Evolutionary conservation across 306 rosid genomes (phyloP).

Genomic region (Gleditsia sinensis): DNA sequence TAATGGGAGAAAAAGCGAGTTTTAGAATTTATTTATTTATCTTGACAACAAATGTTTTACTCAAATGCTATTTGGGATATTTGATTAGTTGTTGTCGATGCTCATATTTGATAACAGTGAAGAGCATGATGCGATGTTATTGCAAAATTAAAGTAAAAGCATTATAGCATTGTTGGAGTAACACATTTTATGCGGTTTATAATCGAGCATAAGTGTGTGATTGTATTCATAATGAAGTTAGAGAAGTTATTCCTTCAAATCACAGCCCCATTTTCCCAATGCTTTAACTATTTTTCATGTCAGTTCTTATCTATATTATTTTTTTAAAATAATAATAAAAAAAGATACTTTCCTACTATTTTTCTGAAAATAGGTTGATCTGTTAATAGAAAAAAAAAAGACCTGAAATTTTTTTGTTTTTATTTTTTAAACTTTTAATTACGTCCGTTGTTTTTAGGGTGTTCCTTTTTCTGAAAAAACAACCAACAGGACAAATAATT

Average conservation of each 20-base stretch:
- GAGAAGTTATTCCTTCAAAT: not conserved
- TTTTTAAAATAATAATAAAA: too few relatives aligned
- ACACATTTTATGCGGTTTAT: constrained; percentile 8
- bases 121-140: not conserved
- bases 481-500: too few relatives aligned
- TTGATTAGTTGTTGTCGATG: not conserved
- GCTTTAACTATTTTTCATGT: not conserved
- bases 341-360: not conserved
- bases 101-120: not conserved
- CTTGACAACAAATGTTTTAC: not conserved
- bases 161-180: not conserved
- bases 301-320: not conserved
- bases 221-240: not conserved
- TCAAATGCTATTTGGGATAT: not conserved
- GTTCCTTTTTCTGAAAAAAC: too few relatives aligned
- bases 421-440: too few relatives aligned
- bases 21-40: not conserved
- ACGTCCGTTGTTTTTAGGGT: too few relatives aligned
- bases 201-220: not conserved
- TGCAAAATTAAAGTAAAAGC: not conserved
- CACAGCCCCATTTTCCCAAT: not conserved
- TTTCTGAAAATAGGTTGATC: not conserved
- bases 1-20: not conserved
- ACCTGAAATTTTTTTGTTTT: too few relatives aligned
- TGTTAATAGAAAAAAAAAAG: too few relatives aligned